Evolutionary conservation across 495 filamentous ascomycete genomes (phyloP), one percentile per base, ranked within the genome.

Genomic region (Extremus antarcticus): DNA sequence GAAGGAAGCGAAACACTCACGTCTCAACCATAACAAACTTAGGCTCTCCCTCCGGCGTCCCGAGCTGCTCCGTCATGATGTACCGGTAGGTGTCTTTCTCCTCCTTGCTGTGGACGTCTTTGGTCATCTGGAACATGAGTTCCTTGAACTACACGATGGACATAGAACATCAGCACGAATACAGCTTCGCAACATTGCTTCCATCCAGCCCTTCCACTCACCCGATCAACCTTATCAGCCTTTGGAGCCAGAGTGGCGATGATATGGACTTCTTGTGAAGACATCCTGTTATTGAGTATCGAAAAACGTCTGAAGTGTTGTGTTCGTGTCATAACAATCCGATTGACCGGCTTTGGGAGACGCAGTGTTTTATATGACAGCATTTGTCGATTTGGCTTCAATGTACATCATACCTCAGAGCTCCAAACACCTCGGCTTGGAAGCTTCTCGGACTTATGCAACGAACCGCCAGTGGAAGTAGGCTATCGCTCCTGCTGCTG

Each of bases 1-100:
- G 2, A 3, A 16, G 19, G 10, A n/a, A 16, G 23, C 1, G 45
- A 19, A 25, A 7, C 1, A 29, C 54, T 23, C 35, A 56, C 54
- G 54, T 56, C 46, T 56, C 54, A 40, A 56, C 66, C 53, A 51
- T 58, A 29, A 62, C 57, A 47, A 65, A 60, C 46, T 63, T 64
- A 0, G 56, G 61, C 19, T 60, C 62, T 43, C 57, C 21, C 17
- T 47, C 56, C 29, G 57, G 59, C 45, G 57, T 19, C 22, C 25
- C 57, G n/a, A 66, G 58, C 43, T 50, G 47, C 39, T 56, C 54
- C 29, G 54, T 56, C 46, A 51, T 25, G 24, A 56, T 40, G 54
- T 50, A 56, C 46, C 54, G 54, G 21, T 49, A 11, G 2, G 54
- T 51, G 35, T 50, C 50, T 4, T 13, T 13, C 29, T 55, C 53